A percentile compares a stretch with the other conserved stretches of the same genome.
phyloP scores from a whole-genome alignment of 441 rosid species.

The Pelargonium australe region DNA sequence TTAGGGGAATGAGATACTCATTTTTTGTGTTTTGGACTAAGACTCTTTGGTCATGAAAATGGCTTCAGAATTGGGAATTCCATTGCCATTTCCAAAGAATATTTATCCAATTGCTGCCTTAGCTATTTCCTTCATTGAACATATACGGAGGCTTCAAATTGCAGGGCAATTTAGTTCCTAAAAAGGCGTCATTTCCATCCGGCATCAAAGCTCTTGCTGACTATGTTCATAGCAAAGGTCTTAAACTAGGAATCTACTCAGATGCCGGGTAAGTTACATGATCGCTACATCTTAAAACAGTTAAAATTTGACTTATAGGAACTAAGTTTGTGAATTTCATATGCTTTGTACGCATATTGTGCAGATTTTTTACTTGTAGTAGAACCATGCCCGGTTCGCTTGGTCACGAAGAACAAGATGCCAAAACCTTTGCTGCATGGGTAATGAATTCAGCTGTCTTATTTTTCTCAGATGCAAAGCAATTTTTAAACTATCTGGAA shows the following conservation, averaged over 20 bases:
- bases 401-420: conserved; percentile 68
- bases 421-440: conserved; percentile 71
- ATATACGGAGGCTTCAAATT: conserved; percentile 16
- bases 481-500: background rate
- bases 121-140: no score
- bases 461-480: background rate
- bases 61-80: no score
- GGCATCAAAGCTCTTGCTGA: conserved; percentile 65
- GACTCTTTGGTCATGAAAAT: no score
- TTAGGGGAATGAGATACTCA: background rate
- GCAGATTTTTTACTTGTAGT: conserved; percentile 60
- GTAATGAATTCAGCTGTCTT: conserved; percentile 24
- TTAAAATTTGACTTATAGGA: background rate
- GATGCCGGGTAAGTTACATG: conserved; percentile 61
- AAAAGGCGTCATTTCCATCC: conserved; percentile 50
- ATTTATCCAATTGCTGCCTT: no score
- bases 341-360: conserved; percentile 9
- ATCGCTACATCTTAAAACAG: background rate
- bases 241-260: conserved; percentile 67
- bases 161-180: conserved; percentile 54
- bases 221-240: conserved; percentile 63
- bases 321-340: background rate
- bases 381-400: conserved; percentile 68
- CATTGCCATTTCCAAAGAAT: no score
- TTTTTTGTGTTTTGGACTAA: no score